A percentile compares a stretch with the other conserved stretches of the same genome.
Conservation (phyloP, 2,329 filamentous ascomycete species). For the Xylariomycetidae sp. region DNA sequence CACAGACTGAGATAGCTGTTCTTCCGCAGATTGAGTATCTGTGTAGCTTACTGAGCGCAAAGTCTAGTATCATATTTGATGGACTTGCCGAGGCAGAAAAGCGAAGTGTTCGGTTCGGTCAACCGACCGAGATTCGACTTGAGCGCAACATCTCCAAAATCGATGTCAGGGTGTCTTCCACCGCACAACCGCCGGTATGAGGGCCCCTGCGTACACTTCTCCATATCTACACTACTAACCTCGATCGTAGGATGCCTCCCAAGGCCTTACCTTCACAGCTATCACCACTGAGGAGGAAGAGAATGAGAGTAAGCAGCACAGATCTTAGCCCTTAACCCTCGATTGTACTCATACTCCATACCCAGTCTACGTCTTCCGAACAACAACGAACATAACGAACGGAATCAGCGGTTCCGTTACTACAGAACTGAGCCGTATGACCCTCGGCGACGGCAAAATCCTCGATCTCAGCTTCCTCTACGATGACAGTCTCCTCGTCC, state of each 20-base stretch:
- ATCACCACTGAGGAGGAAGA: conserved; percentile 33
- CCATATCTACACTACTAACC: conserved; percentile 12
- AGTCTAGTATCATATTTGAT: conserved; percentile 59
- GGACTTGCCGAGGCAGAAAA: conserved; percentile 67
- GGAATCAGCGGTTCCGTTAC: conserved; percentile 49
- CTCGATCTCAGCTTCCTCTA: conserved; percentile 66
- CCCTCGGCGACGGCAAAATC: conserved; percentile 39
- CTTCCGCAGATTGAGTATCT: conserved; percentile 62
- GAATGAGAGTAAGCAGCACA: conserved; percentile 35
- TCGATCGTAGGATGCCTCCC: conserved; percentile 27
- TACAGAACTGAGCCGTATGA: conserved; percentile 36
- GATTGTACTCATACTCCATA: too few relatives aligned
- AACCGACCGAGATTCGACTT: conserved; percentile 41
- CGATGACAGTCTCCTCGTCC: conserved; percentile 54
- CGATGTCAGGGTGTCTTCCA: conserved; percentile 55
- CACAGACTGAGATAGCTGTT: conserved; percentile 42
- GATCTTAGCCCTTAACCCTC: too few relatives aligned
- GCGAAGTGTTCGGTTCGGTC: conserved; percentile 63
- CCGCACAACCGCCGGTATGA: too few relatives aligned
- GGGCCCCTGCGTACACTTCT: too few relatives aligned
- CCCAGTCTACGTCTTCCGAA: conserved; percentile 54
- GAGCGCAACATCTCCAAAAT: conserved; percentile 42
- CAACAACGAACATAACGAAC: conserved; percentile 48
- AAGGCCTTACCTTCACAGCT: conserved; percentile 35
- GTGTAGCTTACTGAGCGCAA: conserved; percentile 51